A percentile compares a stretch with the other conserved stretches of the same genome.
phyloP scores from a whole-genome alignment of 352 stramenopile genomes.

The Phytophthora agathidicida region DNA sequence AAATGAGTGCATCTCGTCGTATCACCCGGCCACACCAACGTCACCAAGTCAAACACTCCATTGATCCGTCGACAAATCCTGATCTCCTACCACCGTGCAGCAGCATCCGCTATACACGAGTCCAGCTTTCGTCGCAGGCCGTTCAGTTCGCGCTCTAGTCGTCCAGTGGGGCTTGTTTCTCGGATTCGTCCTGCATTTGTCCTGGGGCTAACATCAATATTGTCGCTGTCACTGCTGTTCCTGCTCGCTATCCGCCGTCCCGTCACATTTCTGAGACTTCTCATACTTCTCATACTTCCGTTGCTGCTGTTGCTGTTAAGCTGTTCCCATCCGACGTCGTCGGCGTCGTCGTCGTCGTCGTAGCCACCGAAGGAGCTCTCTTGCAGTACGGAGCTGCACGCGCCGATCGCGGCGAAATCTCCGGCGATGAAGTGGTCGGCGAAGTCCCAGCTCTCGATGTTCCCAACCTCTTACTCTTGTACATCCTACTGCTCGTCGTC shows the following conservation, averaged over 20 bases:
- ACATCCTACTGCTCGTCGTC: slow-evolving; percentile 16
- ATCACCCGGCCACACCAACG: neutral
- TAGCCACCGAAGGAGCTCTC: slow-evolving; percentile 32
- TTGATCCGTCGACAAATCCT: neutral
- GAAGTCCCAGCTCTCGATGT: slow-evolving; percentile 48
- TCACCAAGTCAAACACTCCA: neutral
- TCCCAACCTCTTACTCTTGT: slow-evolving; percentile 37
- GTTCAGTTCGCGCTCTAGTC: slow-evolving; percentile 60
- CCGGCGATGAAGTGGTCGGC: slow-evolving; percentile 60
- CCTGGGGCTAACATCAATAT: slow-evolving; percentile 23
- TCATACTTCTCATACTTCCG: slow-evolving; percentile 34
- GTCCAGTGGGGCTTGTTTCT: slow-evolving; percentile 33
- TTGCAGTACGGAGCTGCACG: slow-evolving; percentile 38
- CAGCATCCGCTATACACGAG: slow-evolving; percentile 50
- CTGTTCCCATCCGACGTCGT: slow-evolving; percentile 31
- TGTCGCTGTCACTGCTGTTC: slow-evolving; percentile 34
- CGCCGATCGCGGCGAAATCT: slow-evolving; percentile 47
- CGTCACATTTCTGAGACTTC: slow-evolving; percentile 33
- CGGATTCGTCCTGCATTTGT: slow-evolving; percentile 5
- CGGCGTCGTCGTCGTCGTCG: slow-evolving; percentile 25
- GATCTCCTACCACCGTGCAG: slow-evolving; percentile 26
- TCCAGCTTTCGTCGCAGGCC: slow-evolving; percentile 63
- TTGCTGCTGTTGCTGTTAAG: slow-evolving; percentile 38
- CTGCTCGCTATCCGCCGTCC: slow-evolving; percentile 32
- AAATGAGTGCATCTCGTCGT: slow-evolving; percentile 32